These are phyloP conservation scores for Neolentinus lepideus DNA, from an alignment of 1,284 basidiomycete genomes.

Conservation along the genomic window DNA sequence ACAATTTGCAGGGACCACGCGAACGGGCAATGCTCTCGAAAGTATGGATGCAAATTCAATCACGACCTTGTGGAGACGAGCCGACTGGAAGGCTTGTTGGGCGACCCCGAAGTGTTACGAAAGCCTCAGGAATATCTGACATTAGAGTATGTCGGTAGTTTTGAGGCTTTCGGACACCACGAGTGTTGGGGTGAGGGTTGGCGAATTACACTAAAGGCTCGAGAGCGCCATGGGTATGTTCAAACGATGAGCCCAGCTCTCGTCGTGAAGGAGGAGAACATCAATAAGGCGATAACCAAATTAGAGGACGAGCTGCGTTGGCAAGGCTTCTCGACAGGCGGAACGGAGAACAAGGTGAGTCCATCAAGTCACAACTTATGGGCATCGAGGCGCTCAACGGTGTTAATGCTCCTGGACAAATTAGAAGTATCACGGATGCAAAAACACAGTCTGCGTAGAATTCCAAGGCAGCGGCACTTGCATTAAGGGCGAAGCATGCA, in stretches of 20 bases:
- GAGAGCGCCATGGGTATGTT: not conserved
- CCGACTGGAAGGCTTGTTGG: not conserved
- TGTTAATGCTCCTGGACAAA: no score
- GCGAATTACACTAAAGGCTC: not conserved
- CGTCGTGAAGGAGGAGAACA: not conserved
- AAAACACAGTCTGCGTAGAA: not conserved
- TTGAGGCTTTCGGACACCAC: not conserved
- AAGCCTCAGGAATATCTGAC: not conserved
- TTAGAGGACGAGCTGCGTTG: not conserved
- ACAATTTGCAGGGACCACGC: not conserved
- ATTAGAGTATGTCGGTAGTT: constrained; percentile 1
- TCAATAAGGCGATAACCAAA: not conserved
- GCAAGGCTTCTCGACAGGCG: not conserved
- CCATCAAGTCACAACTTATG: not conserved
- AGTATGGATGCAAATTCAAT: not conserved
- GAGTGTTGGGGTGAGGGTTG: not conserved
- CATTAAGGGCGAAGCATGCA: not conserved
- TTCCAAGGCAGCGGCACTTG: not conserved
- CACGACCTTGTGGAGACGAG: not conserved
- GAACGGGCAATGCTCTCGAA: not conserved
- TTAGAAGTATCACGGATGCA: not conserved
- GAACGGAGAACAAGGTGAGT: not conserved
- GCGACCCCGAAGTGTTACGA: not conserved
- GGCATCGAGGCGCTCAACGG: no score
- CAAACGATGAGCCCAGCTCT: not conserved